Conservation (phyloP, 2,329 filamentous ascomycete genomes). For the Colletotrichum lupini region DNA sequence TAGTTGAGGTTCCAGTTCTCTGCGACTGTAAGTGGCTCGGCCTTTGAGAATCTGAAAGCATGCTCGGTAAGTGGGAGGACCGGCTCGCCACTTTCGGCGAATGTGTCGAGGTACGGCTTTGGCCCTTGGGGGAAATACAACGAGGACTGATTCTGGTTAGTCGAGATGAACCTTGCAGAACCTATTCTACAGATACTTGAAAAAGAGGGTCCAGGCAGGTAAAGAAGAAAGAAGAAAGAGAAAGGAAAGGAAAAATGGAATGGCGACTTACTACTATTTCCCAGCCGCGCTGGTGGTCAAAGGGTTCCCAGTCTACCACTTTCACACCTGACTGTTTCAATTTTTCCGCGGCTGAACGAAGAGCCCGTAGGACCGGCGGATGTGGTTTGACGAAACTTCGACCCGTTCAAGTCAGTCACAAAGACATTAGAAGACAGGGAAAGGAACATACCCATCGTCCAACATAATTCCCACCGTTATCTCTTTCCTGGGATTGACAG, state of each 20-base stretch:
- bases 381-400: constrained; percentile 58
- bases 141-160: not conserved
- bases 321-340: constrained; percentile 60
- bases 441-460: constrained; percentile 70
- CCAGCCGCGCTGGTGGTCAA: constrained; percentile 47
- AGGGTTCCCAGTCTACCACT: constrained; percentile 61
- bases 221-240: no score
- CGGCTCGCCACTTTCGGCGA: constrained; percentile 18
- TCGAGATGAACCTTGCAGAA: not conserved
- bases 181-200: not conserved
- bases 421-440: no score
- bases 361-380: constrained; percentile 70
- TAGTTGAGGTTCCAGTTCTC: constrained; percentile 17
- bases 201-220: not conserved
- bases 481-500: constrained; percentile 44
- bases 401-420: not conserved
- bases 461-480: constrained; percentile 71
- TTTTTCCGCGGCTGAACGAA: constrained; percentile 55
- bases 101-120: constrained; percentile 20
- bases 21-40: not conserved
- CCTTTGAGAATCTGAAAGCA: constrained; percentile 4
- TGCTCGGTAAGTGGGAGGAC: constrained; percentile 5
- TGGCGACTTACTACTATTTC: constrained; percentile 1
- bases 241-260: no score
- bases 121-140: constrained; percentile 19